A percentile compares a stretch with the other conserved stretches of the same genome.
phyloP scores from a whole-genome alignment of 2,329 filamentous ascomycete genomes.

The Verticillium nubilum region DNA sequence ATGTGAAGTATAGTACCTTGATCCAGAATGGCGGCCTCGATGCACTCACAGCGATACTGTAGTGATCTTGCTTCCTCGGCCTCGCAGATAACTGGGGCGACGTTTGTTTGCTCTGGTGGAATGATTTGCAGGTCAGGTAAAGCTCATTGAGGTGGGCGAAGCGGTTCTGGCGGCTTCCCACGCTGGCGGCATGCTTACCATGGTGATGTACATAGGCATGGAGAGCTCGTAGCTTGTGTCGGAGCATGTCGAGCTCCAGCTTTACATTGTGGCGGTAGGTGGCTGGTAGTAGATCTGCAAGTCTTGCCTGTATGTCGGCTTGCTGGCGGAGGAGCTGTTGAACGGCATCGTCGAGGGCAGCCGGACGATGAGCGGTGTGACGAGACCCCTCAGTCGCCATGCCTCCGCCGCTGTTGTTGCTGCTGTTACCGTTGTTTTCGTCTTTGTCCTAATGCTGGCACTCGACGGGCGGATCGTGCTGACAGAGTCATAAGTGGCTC shows the following conservation, averaged over 20 bases:
- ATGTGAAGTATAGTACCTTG: constrained; percentile 31
- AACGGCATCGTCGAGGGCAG: constrained; percentile 35
- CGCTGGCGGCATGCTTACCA: constrained; percentile 30
- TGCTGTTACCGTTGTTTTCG: constrained; percentile 4
- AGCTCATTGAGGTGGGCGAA: constrained; percentile 2
- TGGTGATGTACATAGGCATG: constrained; percentile 42
- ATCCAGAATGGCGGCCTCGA: constrained; percentile 46
- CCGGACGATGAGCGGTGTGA: constrained; percentile 23
- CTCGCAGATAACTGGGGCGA: constrained; percentile 43
- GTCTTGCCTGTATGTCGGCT: constrained; percentile 45
- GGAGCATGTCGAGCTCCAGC: constrained; percentile 49
- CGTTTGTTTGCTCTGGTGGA: constrained; percentile 29
- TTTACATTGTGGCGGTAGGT: constrained; percentile 42
- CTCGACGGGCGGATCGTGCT: neutral
- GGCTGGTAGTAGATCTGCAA: constrained; percentile 40
- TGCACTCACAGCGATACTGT: constrained; percentile 54
- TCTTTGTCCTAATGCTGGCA: neutral
- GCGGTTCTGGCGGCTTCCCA: neutral
- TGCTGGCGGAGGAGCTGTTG: constrained; percentile 45
- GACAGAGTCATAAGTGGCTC: neutral
- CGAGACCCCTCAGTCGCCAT: constrained; percentile 14
- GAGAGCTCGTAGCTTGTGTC: constrained; percentile 46
- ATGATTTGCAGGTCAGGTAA: constrained; percentile 12
- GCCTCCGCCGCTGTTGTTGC: constrained; percentile 6
- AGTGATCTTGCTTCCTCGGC: constrained; percentile 51